These are phyloP conservation scores for Mortierella sp. DNA, from an alignment of 371 early-diverging fungal genomes.

Conservation along the genomic window DNA sequence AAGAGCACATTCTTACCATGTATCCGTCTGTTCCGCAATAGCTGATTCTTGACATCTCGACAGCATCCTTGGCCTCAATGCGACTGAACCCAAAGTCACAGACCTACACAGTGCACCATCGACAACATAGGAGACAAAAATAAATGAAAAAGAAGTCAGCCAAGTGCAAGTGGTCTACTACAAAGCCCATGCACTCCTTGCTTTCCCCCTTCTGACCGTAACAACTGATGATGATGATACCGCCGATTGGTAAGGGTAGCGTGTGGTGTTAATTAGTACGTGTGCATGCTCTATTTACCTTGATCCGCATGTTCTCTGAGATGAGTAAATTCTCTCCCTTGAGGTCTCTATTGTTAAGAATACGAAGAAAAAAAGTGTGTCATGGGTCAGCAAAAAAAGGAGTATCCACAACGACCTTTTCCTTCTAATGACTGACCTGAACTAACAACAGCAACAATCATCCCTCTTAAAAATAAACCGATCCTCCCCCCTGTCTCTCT, in stretches of 20 bases:
- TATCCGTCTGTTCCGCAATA: slow-evolving; percentile 72
- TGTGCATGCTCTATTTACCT: slow-evolving; percentile 24
- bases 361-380: neutral
- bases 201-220: neutral
- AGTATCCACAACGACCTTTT: neutral
- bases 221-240: neutral
- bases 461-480: neutral
- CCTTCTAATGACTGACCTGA: neutral
- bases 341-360: slow-evolving; percentile 29
- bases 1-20: slow-evolving; percentile 32
- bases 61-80: slow-evolving; percentile 55
- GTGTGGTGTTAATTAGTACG: neutral
- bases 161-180: neutral
- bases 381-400: neutral
- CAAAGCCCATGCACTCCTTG: slow-evolving; percentile 3
- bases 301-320: slow-evolving; percentile 56
- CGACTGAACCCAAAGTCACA: slow-evolving; percentile 76
- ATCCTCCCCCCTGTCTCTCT: neutral
- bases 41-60: slow-evolving; percentile 66
- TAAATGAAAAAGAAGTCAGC: neutral
- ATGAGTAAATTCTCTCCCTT: slow-evolving; percentile 56
- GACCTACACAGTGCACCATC: slow-evolving; percentile 47
- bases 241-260: neutral
- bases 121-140: neutral
- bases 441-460: neutral